These are phyloP conservation scores for Pleoardoris graminearum DNA, from an alignment of 2,329 filamentous ascomycete species.

Conservation along the genomic window DNA sequence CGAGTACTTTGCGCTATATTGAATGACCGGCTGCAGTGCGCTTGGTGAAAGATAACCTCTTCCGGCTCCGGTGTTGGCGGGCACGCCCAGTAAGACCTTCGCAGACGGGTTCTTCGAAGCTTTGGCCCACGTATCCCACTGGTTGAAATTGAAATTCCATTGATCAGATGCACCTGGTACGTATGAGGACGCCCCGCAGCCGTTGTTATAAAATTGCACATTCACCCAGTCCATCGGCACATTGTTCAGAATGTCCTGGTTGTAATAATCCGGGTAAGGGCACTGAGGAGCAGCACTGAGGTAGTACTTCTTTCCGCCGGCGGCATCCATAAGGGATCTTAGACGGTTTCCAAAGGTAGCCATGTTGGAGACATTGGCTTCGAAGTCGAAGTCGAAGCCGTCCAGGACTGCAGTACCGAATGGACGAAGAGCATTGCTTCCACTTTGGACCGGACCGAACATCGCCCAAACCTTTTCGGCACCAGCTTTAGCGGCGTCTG, in stretches of 20 bases:
- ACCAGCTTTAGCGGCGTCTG: slow-evolving; percentile 37
- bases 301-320: slow-evolving; percentile 57
- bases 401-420: slow-evolving; percentile 69
- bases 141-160: slow-evolving; percentile 63
- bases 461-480: slow-evolving; percentile 70
- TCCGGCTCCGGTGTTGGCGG: slow-evolving; percentile 59
- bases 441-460: slow-evolving; percentile 62
- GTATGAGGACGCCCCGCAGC: slow-evolving; percentile 63
- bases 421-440: slow-evolving; percentile 59
- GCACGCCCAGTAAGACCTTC: slow-evolving; percentile 65
- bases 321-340: slow-evolving; percentile 58
- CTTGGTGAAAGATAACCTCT: slow-evolving; percentile 58
- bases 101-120: slow-evolving; percentile 62
- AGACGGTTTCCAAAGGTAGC: slow-evolving; percentile 63
- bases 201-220: slow-evolving; percentile 73
- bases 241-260: slow-evolving; percentile 58
- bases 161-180: slow-evolving; percentile 49
- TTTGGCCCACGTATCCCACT: slow-evolving; percentile 69
- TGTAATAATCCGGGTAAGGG: slow-evolving; percentile 64
- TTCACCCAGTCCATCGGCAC: slow-evolving; percentile 64
- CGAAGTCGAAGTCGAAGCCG: slow-evolving; percentile 79
- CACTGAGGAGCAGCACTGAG: slow-evolving; percentile 71
- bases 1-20: slow-evolving; percentile 58
- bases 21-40: slow-evolving; percentile 56
- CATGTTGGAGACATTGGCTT: slow-evolving; percentile 63